Base-by-base conservation (phyloP, 177 flowering plant species). In the Tripterygium wilfordii region DNA sequence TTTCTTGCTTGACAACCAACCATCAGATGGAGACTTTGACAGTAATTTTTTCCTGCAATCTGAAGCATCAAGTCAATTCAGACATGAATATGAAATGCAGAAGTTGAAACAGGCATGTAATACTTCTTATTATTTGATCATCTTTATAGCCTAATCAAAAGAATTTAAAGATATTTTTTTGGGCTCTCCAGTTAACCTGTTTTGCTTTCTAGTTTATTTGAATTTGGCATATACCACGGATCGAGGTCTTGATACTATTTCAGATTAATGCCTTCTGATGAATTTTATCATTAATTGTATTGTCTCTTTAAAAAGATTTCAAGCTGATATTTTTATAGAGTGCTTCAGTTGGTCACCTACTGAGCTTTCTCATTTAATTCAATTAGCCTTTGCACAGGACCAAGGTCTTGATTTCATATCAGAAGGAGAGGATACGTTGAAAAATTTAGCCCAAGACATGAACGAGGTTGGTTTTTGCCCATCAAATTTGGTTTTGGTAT, bases 51-150 rank as follows among this genome's bases (percentile, higher is more conserved):
- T 77, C 47, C 71, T 85, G 31, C 72, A 79, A 56, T 54, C 62
- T 36, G 95, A 81, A 63, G 77, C 81, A 58, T 76, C 89, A 23
- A 75, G 68, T 47, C 78, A 78, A 42, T 88, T 88, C 60, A 74
- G 80, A 60, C 71, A 78, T 33, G 95, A 85, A 45, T 81, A 76
- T 67, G 96, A 85, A 67, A 79, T 81, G 87, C 67, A 87, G 24
- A 85, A 64, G 68, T 68, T 76, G 63, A 81, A 62, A 54, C 96
- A 88, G 91, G 96, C 67, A 66, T 57, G 70, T 63, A 29, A 37
- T 40, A 37, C 24, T 43, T 19, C 13, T 36, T 24, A 24, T 31
- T 0, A 19, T 8, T 40, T 18, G 28, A 14, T 19, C 45, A 8
- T 15, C 6, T 21, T 12, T 16, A 23, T 12, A 7, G 27, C 36